phyloP scores from a whole-genome alignment of 2,329 filamentous ascomycete species.

The Trichoderma arundinaceum region DNA sequence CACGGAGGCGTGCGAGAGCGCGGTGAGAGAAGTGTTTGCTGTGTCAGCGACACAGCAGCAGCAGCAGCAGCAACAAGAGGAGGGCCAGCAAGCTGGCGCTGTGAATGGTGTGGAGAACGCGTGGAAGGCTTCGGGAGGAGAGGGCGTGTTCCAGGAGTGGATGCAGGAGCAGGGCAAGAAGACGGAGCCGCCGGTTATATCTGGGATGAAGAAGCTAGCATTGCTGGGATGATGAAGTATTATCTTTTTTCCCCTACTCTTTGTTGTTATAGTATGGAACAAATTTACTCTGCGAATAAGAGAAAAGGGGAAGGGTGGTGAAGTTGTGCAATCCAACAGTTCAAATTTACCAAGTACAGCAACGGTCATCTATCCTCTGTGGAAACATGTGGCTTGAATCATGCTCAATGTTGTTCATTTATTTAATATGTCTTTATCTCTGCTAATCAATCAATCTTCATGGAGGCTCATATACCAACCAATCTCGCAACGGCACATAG shows the following conservation, averaged over 20 bases:
- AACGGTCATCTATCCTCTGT: neutral
- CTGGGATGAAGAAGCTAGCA: constrained; percentile 55
- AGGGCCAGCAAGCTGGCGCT: neutral
- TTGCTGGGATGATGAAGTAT: constrained; percentile 51
- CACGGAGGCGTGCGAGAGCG: constrained; percentile 68
- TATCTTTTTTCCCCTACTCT: neutral
- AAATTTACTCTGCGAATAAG: neutral
- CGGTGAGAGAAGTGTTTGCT: constrained; percentile 72
- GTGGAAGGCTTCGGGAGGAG: constrained; percentile 53
- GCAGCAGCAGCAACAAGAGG: constrained; percentile 33
- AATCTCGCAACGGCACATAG: no score
- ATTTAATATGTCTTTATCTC: no score
- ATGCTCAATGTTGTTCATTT: no score
- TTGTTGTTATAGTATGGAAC: neutral
- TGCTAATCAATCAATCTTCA: no score
- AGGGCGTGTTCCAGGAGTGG: constrained; percentile 59
- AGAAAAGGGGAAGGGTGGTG: neutral
- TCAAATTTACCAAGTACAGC: neutral
- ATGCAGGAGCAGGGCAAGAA: constrained; percentile 53
- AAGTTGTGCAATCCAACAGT: neutral
- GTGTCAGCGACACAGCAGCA: constrained; percentile 35
- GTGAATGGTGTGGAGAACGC: constrained; percentile 36
- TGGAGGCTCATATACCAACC: no score
- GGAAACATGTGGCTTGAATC: neutral
- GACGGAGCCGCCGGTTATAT: constrained; percentile 57